These are phyloP conservation scores for Solanum tarapatanum DNA, from an alignment of 257 asterid genomes.

Conservation along the genomic window DNA sequence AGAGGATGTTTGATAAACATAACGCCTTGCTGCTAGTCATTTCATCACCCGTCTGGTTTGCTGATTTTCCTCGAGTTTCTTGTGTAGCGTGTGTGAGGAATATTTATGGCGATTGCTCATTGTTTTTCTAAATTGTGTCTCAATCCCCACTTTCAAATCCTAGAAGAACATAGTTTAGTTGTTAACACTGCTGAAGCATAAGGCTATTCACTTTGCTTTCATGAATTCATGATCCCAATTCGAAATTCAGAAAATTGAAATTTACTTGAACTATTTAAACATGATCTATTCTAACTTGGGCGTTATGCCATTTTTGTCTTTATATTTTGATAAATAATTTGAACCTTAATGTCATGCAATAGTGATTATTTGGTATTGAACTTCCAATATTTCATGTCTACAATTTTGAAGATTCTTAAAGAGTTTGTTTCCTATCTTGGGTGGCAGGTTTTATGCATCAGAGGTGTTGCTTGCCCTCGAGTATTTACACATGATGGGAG, in stretches of 20 bases:
- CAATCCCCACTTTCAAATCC: not conserved
- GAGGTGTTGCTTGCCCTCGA: conserved; percentile 89
- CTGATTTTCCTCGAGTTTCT: not conserved
- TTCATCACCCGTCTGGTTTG: not conserved
- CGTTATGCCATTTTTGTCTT: not conserved
- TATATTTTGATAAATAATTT: not conserved
- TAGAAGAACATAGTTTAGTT: not conserved
- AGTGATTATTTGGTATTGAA: not conserved
- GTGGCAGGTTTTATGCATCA: conserved; percentile 70
- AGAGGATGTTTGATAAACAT: not conserved
- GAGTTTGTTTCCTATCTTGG: not conserved
- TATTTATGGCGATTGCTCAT: not conserved
- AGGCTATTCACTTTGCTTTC: not conserved
- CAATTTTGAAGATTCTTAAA: not conserved
- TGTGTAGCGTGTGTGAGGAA: not conserved
- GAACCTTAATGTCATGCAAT: not conserved
- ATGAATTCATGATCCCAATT: not conserved
- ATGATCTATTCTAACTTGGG: not conserved
- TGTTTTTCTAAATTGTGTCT: not conserved
- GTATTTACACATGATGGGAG: conserved; percentile 95
- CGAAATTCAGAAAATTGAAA: not conserved
- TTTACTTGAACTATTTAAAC: not conserved
- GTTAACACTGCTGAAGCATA: not conserved
- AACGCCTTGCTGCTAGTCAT: not conserved
- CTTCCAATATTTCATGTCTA: not conserved